Evolutionary conservation across 2,329 filamentous ascomycete species (phyloP).

Genomic region (Xylaria digitata): DNA sequence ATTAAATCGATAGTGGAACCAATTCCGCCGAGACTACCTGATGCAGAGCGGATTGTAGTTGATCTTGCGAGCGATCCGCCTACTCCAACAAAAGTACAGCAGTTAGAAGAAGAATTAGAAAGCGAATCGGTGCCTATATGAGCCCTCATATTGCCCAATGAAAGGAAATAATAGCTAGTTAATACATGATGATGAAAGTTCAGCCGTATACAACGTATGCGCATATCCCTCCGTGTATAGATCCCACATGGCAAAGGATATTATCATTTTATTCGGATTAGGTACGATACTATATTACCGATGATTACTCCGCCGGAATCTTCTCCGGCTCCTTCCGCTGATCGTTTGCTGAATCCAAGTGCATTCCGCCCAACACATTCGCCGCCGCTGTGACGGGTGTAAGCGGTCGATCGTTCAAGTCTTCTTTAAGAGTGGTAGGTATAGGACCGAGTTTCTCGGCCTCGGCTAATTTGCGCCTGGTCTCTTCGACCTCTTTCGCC

Average conservation of each 20-base stretch:
- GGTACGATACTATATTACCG: conserved; percentile 9
- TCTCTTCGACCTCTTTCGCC: conserved; percentile 61
- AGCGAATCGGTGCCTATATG: conserved; percentile 15
- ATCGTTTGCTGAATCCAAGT: conserved; percentile 47
- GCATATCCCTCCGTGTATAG: conserved; percentile 18
- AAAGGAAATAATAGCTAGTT: conserved; percentile 1
- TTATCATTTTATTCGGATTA: conserved; percentile 32
- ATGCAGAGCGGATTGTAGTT: background rate
- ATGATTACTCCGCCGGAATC: conserved; percentile 27
- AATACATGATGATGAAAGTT: background rate
- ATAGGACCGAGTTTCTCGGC: conserved; percentile 54
- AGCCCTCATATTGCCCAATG: background rate
- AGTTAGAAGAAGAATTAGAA: conserved; percentile 1
- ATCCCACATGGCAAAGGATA: background rate
- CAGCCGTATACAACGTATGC: conserved; percentile 1
- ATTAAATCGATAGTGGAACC: conserved; percentile 12
- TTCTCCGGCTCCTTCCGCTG: conserved; percentile 26
- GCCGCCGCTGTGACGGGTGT: conserved; percentile 50
- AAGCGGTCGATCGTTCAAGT: conserved; percentile 49
- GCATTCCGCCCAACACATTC: conserved; percentile 53
- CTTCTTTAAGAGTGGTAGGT: conserved; percentile 47
- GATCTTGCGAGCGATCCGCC: conserved; percentile 1
- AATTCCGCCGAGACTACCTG: conserved; percentile 25
- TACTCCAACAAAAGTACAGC: background rate
- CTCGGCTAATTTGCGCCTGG: conserved; percentile 61